phyloP scores from a whole-genome alignment of 495 filamentous ascomycete genomes.

The Penicillium riverlandense region DNA sequence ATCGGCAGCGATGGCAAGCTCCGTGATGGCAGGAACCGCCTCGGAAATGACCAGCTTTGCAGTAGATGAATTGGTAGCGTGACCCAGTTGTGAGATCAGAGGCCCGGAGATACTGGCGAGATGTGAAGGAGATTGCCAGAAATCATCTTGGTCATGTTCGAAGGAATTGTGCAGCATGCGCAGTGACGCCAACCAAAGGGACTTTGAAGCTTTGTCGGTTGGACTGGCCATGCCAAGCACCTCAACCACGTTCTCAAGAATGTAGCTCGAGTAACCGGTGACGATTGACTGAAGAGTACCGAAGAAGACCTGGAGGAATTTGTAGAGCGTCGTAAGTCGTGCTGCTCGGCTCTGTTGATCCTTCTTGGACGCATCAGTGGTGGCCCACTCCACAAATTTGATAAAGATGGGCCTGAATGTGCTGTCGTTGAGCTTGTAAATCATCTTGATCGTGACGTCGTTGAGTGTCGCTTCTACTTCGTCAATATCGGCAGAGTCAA shows the following conservation, averaged over 20 bases:
- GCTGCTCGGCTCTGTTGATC: constrained; percentile 46
- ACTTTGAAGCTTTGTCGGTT: constrained; percentile 38
- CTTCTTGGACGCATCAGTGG: constrained; percentile 46
- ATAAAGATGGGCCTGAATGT: constrained; percentile 90
- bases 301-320: constrained; percentile 73
- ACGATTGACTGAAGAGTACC: constrained; percentile 83
- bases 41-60: constrained; percentile 36
- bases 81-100: constrained; percentile 60
- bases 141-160: constrained; percentile 72
- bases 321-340: constrained; percentile 65
- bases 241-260: constrained; percentile 64
- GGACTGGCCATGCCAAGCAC: constrained; percentile 48
- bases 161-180: constrained; percentile 66
- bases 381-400: constrained; percentile 73
- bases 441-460: constrained; percentile 72
- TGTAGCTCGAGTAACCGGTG: constrained; percentile 79
- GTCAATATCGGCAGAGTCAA: constrained; percentile 45
- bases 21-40: constrained; percentile 55
- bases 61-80: constrained; percentile 37
- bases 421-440: constrained; percentile 94
- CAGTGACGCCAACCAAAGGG: constrained; percentile 58
- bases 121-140: constrained; percentile 87
- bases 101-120: constrained; percentile 62
- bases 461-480: constrained; percentile 60
- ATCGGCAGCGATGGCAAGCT: constrained; percentile 68